phyloP scores from a whole-genome alignment of 805 yeast species.

The Sungouiozyma ichnusensis region DNA sequence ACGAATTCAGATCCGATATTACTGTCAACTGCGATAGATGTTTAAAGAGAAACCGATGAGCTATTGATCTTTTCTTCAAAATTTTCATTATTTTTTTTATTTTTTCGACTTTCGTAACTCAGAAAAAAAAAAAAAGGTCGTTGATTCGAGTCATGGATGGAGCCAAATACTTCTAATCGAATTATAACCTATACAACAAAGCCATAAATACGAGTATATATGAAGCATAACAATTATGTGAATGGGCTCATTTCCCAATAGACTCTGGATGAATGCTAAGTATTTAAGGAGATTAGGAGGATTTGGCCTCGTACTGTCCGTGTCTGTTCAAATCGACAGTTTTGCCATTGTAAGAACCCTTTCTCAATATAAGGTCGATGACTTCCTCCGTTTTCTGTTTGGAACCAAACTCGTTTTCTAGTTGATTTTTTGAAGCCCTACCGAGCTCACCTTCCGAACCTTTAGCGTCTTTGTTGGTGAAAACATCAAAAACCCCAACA shows the following conservation, averaged over 20 bases:
- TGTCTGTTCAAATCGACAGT: background rate
- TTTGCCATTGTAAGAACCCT: conserved; percentile 43
- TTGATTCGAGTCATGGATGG: background rate
- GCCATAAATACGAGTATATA: no score
- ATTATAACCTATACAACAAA: no score
- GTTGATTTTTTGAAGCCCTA: conserved; percentile 56
- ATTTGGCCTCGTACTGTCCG: background rate
- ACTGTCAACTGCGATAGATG: background rate
- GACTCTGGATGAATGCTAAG: no score
- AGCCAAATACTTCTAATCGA: no score
- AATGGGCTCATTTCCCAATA: no score
- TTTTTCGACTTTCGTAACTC: background rate
- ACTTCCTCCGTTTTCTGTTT: conserved; percentile 40
- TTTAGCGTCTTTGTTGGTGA: conserved; percentile 36
- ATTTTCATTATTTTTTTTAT: conserved; percentile 4
- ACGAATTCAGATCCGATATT: background rate
- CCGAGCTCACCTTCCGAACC: conserved; percentile 67
- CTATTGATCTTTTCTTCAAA: background rate
- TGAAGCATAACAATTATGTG: no score
- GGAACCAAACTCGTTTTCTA: conserved; percentile 61
- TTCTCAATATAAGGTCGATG: conserved; percentile 45
- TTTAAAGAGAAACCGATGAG: no score
- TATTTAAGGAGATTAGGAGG: background rate
- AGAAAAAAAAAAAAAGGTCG: background rate
- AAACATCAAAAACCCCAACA: conserved; percentile 58